Evolutionary conservation across 2,329 filamentous ascomycete genomes (phyloP), one percentile per base, ranked within the genome.

Genomic region (Atkinsonella hypoxylon): DNA sequence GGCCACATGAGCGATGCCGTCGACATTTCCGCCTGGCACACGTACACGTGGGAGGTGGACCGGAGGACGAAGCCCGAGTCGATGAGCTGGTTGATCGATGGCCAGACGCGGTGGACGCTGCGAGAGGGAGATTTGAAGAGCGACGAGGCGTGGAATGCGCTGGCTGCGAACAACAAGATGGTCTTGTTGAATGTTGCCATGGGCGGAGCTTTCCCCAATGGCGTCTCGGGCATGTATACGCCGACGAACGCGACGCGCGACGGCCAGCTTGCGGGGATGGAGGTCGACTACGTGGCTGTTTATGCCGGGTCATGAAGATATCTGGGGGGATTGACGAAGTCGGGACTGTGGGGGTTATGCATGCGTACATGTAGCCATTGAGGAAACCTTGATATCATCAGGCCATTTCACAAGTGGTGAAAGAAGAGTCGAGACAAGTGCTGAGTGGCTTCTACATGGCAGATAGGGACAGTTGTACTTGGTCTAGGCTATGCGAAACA

Each of bases 111-210:
- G 9, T 63, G 63, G 52, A 59, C 53, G 15, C 32, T 70, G 13
- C 58, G 48, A 8, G 60, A 65, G 11, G 47, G 51, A 2, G 54
- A 59, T 2, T 51, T 70, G 13, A 57, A 56, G 4, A 58, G 61
- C 39, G 45, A 55, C 26, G 51, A 46, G 1, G 59, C 61, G 6
- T 70, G 68, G 68, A 47, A 48, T 0, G 55, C 57, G 39, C 48
- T 70, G 6, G 62, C 62, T 3, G 59, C 58, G 31, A 54, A 55
- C 42, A 53, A 50, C 12, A 63, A 67, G 53, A 66, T 70, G 56
- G 53, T 71, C 15, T 47, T 71, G 44, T 55, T 71, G 18, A 68
- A 71, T 51, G 62, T 70, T n/a, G 68, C 68, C 20, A 62, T 71
- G 3, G 68, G 68, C 17, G 67, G 68, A 17, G 52, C 59, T 18